Percentiles rank a stretch among this genome's conserved stretches.
phyloP scores from a whole-genome alignment of 371 early-diverging fungal species.

The Mortierella sp. region DNA sequence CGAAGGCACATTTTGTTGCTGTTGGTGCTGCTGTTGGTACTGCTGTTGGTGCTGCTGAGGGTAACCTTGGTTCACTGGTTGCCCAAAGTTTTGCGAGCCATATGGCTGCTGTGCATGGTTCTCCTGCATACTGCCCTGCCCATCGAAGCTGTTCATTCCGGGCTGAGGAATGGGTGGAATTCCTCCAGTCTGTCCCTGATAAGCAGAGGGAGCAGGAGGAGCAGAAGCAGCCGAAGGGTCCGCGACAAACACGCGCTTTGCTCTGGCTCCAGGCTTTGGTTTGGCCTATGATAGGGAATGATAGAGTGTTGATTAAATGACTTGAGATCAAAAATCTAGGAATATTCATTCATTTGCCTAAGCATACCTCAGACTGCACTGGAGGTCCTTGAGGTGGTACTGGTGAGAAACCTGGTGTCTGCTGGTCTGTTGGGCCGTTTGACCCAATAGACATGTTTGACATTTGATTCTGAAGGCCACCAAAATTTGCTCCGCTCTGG shows the following conservation, averaged over 20 bases:
- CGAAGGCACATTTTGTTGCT: slow-evolving; percentile 2
- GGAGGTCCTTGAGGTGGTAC: slow-evolving; percentile 40
- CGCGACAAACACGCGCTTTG: slow-evolving; percentile 45
- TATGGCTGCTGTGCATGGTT: slow-evolving; percentile 27
- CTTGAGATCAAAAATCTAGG: neutral
- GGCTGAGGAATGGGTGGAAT: slow-evolving; percentile 46
- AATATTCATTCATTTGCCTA: neutral
- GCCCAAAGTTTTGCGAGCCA: slow-evolving; percentile 39
- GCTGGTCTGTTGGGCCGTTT: slow-evolving; percentile 22
- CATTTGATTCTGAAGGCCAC: slow-evolving; percentile 47
- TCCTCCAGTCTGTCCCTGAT: slow-evolving; percentile 26
- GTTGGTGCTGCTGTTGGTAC: slow-evolving; percentile 25
- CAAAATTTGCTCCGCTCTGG: slow-evolving; percentile 29
- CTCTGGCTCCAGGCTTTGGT: slow-evolving; percentile 50
- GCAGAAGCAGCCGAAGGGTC: slow-evolving; percentile 36
- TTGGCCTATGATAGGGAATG: slow-evolving; percentile 22
- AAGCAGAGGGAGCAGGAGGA: slow-evolving; percentile 23
- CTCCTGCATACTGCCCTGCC: slow-evolving; percentile 16
- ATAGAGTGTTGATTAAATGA: neutral
- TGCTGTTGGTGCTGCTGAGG: slow-evolving; percentile 34
- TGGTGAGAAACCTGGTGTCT: slow-evolving; percentile 16
- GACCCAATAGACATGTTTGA: slow-evolving; percentile 43
- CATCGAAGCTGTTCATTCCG: slow-evolving; percentile 23
- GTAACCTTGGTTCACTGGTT: slow-evolving; percentile 31
- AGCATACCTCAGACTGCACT: slow-evolving; percentile 30